phyloP scores from a whole-genome alignment of 1,284 basidiomycete genomes.

The Apiotrichum gracile region DNA sequence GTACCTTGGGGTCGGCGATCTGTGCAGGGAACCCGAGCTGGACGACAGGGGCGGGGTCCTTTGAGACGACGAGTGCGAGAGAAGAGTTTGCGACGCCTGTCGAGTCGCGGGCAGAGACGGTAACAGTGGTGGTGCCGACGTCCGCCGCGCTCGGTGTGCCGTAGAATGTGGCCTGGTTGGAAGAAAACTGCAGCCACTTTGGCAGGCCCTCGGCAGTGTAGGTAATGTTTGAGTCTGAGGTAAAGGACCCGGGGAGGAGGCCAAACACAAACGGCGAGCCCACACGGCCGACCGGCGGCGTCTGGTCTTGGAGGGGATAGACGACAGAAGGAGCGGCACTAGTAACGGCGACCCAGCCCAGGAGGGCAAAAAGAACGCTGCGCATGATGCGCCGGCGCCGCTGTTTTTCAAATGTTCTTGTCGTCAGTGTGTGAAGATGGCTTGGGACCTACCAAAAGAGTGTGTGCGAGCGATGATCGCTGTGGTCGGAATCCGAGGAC shows the following conservation, averaged over 20 bases:
- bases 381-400: conserved; percentile 15
- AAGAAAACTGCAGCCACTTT: conserved; percentile 48
- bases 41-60: conserved; percentile 39
- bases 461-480: too few relatives aligned
- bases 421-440: not conserved
- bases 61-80: conserved; percentile 46
- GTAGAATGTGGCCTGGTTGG: conserved; percentile 29
- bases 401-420: not conserved
- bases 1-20: conserved; percentile 32
- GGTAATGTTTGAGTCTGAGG: conserved; percentile 36
- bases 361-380: conserved; percentile 5
- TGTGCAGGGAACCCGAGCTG: conserved; percentile 42
- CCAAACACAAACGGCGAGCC: conserved; percentile 41
- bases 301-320: conserved; percentile 42
- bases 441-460: too few relatives aligned
- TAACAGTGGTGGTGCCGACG: conserved; percentile 30
- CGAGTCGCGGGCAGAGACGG: conserved; percentile 35
- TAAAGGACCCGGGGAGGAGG: conserved; percentile 44
- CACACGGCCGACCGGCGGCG: conserved; percentile 48
- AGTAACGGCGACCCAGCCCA: conserved; percentile 3
- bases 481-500: too few relatives aligned
- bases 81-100: conserved; percentile 23
- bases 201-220: conserved; percentile 48
- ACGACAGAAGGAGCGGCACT: conserved; percentile 41
- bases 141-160: conserved; percentile 35